A percentile compares a stretch with the other conserved stretches of the same genome.
These are phyloP conservation scores for Solanum chmielewskii DNA, from an alignment of 257 asterid species.

Conservation along the genomic window DNA sequence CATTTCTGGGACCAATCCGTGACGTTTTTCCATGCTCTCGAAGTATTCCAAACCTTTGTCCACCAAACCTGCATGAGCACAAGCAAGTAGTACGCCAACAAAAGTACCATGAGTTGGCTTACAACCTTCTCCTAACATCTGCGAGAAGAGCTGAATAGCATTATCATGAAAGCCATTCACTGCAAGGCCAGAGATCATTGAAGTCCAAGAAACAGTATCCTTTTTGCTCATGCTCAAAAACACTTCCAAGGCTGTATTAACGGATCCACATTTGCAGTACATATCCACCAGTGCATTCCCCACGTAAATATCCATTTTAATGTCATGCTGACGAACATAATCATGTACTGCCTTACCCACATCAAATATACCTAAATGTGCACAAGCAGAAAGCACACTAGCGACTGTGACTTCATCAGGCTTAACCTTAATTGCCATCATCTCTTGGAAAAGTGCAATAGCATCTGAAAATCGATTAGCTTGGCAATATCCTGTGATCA, in stretches of 20 bases:
- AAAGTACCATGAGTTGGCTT: constrained; percentile 26
- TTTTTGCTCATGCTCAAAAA: constrained; percentile 19
- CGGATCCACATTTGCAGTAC: constrained; percentile 32
- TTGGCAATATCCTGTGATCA: constrained; percentile 23
- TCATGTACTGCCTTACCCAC: constrained; percentile 18
- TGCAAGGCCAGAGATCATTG: constrained; percentile 27
- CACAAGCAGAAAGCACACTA: constrained; percentile 28
- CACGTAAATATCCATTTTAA: constrained; percentile 16
- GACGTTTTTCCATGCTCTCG: constrained; percentile 8
- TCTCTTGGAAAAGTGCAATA: constrained; percentile 11
- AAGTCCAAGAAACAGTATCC: constrained; percentile 29
- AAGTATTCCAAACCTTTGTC: constrained; percentile 23
- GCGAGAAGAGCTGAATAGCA: constrained; percentile 14
- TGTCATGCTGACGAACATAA: constrained; percentile 1
- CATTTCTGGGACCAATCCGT: constrained; percentile 24
- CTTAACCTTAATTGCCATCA: constrained; percentile 17
- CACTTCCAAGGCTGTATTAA: constrained; percentile 14
- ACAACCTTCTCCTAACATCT: constrained; percentile 19
- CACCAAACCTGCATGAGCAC: constrained; percentile 23
- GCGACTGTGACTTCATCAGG: constrained; percentile 24
- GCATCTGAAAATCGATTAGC: constrained; percentile 14
- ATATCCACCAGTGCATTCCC: constrained; percentile 26
- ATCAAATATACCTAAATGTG: constrained; percentile 21
- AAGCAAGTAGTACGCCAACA: constrained; percentile 22
- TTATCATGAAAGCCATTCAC: constrained; percentile 14